phyloP scores from a whole-genome alignment of 1,139 yeast genomes.

The Hemisphaericaspora subhashii region DNA sequence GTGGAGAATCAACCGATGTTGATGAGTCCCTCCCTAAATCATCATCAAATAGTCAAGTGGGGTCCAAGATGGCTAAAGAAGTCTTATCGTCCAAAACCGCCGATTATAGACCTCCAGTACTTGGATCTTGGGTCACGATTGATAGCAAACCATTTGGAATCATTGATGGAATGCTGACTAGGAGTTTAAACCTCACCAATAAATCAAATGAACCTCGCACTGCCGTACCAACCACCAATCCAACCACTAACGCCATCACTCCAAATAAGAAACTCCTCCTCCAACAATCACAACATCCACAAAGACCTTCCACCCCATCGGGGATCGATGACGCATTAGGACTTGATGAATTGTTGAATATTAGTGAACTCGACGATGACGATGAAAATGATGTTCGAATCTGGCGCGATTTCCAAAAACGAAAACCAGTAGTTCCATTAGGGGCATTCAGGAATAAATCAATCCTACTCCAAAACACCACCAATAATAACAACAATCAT shows the following conservation, averaged over 20 bases:
- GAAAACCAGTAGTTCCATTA: conserved; percentile 64
- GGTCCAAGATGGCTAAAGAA: conserved; percentile 82
- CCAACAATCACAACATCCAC: conserved; percentile 8
- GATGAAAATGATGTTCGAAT: conserved; percentile 55
- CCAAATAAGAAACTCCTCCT: conserved; percentile 5
- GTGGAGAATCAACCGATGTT: conserved; percentile 91
- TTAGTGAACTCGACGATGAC: conserved; percentile 84
- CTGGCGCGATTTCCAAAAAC: conserved; percentile 55
- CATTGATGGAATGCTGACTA: conserved; percentile 88
- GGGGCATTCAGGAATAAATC: conserved; percentile 90
- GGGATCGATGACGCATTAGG: conserved; percentile 60
- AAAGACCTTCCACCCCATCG: conserved; percentile 2
- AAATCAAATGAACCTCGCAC: conserved; percentile 9
- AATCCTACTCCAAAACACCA: conserved; percentile 23
- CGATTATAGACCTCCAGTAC: conserved; percentile 84
- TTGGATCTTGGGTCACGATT: conserved; percentile 87
- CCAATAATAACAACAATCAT: too few relatives aligned
- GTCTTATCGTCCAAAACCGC: conserved; percentile 81
- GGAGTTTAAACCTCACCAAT: conserved; percentile 53
- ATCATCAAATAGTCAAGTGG: conserved; percentile 45
- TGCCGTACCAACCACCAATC: conserved; percentile 3
- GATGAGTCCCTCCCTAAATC: conserved; percentile 69
- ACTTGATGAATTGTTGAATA: conserved; percentile 81
- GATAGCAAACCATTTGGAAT: conserved; percentile 86
- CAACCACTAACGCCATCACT: conserved; percentile 1